Evolutionary conservation across 331 rosid genomes (phyloP).

Genomic region (Rosa hybrid): DNA sequence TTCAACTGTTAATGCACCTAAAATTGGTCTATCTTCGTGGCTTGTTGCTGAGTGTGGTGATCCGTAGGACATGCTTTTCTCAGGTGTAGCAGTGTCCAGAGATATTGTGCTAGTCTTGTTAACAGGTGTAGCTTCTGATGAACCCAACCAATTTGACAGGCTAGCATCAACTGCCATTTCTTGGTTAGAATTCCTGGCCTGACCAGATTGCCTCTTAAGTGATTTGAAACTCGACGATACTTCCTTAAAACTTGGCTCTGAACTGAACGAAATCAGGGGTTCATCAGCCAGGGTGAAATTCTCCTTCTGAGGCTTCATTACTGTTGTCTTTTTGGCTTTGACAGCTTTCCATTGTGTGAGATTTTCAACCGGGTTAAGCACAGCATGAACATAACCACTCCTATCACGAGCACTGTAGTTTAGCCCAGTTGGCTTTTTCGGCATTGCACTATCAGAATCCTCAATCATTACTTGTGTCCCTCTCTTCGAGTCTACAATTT

Average conservation of each 20-base stretch:
- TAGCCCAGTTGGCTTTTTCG: constrained; percentile 31
- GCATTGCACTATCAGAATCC: constrained; percentile 41
- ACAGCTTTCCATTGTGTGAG: constrained; percentile 82
- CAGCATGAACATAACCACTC: constrained; percentile 81
- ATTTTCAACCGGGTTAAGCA: constrained; percentile 88
- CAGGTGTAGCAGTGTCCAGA: constrained; percentile 35
- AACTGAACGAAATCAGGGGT: constrained; percentile 35
- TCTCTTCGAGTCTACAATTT: constrained; percentile 26
- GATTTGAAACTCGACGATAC: constrained; percentile 41
- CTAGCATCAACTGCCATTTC: constrained; percentile 88
- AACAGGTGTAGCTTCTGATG: constrained; percentile 51
- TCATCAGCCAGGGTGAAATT: constrained; percentile 43
- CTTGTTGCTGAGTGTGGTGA: constrained; percentile 59
- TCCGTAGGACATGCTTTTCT: constrained; percentile 46
- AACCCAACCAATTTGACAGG: constrained; percentile 87
- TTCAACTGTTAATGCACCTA: constrained; percentile 87
- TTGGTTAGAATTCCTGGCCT: constrained; percentile 41
- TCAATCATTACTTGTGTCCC: constrained; percentile 34
- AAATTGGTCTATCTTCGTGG: constrained; percentile 88
- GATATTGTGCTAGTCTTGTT: constrained; percentile 34
- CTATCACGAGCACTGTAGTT: constrained; percentile 67
- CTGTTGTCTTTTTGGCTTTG: constrained; percentile 50
- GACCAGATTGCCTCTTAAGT: constrained; percentile 22
- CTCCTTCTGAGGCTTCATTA: constrained; percentile 62
- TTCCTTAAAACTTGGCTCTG: constrained; percentile 40